phyloP scores from a whole-genome alignment of 2,329 filamentous ascomycete genomes.

The Fusarium odoratissimum region DNA sequence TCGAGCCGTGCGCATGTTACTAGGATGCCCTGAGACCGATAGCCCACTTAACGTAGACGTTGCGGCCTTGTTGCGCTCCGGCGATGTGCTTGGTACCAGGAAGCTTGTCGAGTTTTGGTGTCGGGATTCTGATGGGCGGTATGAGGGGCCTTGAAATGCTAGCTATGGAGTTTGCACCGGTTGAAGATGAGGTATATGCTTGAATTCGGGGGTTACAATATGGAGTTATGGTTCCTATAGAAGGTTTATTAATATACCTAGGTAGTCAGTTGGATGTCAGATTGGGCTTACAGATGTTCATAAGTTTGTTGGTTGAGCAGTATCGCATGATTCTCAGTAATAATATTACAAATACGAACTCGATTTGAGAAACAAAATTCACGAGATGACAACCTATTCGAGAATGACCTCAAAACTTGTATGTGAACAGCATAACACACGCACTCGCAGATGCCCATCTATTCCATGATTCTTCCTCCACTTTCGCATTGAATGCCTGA shows the following conservation, averaged over 20 bases:
- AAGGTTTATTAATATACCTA: slow-evolving; percentile 2
- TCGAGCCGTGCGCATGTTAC: slow-evolving; percentile 77
- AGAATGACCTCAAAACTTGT: neutral
- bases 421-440: neutral
- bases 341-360: neutral
- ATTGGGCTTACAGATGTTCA: slow-evolving; percentile 14
- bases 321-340: slow-evolving; percentile 8
- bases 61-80: slow-evolving; percentile 74
- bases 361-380: neutral
- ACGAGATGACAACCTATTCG: neutral
- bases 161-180: neutral
- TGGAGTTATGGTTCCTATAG: slow-evolving; percentile 31
- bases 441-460: slow-evolving; percentile 7
- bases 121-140: slow-evolving; percentile 50
- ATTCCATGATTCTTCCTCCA: slow-evolving; percentile 5
- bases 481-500: slow-evolving; percentile 3
- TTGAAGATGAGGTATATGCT: neutral
- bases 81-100: slow-evolving; percentile 75
- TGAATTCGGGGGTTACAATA: neutral
- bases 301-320: slow-evolving; percentile 17
- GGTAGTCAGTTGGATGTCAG: slow-evolving; percentile 1
- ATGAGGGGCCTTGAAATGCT: slow-evolving; percentile 48
- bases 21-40: slow-evolving; percentile 73
- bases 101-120: slow-evolving; percentile 79
- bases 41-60: slow-evolving; percentile 84